Percentiles rank a stretch among this genome's conserved stretches.
Evolutionary conservation across 2,329 filamentous ascomycete genomes (phyloP).

Genomic region (Davidsoniella virescens): DNA sequence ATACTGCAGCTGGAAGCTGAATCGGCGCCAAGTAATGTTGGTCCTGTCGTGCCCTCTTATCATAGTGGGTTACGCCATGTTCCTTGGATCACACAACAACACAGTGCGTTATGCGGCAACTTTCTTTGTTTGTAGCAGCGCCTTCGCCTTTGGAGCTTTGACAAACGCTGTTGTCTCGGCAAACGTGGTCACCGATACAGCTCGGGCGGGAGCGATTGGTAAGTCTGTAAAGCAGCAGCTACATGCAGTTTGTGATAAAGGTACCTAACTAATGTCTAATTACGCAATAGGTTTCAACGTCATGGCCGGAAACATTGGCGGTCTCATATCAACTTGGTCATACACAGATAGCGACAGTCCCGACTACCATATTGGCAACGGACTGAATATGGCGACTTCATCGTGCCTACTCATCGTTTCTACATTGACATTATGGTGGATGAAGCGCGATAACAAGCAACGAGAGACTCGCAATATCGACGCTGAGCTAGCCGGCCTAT

Average conservation of each 20-base stretch:
- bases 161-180: slow-evolving; percentile 46
- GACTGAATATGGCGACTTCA: slow-evolving; percentile 49
- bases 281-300: slow-evolving; percentile 20
- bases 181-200: slow-evolving; percentile 50
- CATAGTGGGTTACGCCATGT: slow-evolving; percentile 49
- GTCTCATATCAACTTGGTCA: slow-evolving; percentile 45
- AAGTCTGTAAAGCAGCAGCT: slow-evolving; percentile 20
- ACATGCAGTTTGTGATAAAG: background rate
- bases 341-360: slow-evolving; percentile 48
- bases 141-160: slow-evolving; percentile 44
- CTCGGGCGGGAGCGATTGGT: slow-evolving; percentile 44
- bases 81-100: slow-evolving; percentile 32
- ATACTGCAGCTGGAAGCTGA: slow-evolving; percentile 38
- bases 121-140: slow-evolving; percentile 44
- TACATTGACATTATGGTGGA: slow-evolving; percentile 38
- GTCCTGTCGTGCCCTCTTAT: slow-evolving; percentile 37
- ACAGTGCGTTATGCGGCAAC: slow-evolving; percentile 44
- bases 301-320: slow-evolving; percentile 52
- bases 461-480: slow-evolving; percentile 39
- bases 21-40: slow-evolving; percentile 39
- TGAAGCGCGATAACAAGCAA: slow-evolving; percentile 44
- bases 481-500: slow-evolving; percentile 38
- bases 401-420: slow-evolving; percentile 36
- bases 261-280: background rate
- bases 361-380: slow-evolving; percentile 53